A percentile compares a stretch with the other conserved stretches of the same genome.
Evolutionary conservation across 176 grass and related monocot species (phyloP).

Genomic region (maize (Zea mays)): Zm-B73-REFERENCE-NAM-5.0 NC_050102.1:138395501-138396000

Average conservation of each 20-base stretch:
- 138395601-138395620: constrained; percentile 86
- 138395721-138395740: constrained; percentile 91
- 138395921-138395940: constrained; percentile 64
- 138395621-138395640: constrained; percentile 91
- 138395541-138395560: constrained; percentile 95
- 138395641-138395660: constrained; percentile 94
- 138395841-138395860: constrained; percentile 55
- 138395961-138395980: constrained; percentile 97
- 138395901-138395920: constrained; percentile 57
- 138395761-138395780: constrained; percentile 45
- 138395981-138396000: constrained; percentile 92
- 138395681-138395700: constrained; percentile 91
- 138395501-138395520: constrained; percentile 90
- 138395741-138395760: constrained; percentile 69
- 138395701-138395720: constrained; percentile 91
- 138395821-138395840: constrained; percentile 39
- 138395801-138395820: constrained; percentile 51
- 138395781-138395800: constrained; percentile 38
- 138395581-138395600: constrained; percentile 92
- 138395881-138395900: constrained; percentile 34
- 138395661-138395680: constrained; percentile 87
- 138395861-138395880: constrained; percentile 42
- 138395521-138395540: constrained; percentile 94
- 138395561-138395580: constrained; percentile 92
- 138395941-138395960: constrained; percentile 64